These are phyloP conservation scores for Dipteronia dyeriana DNA, from an alignment of 345 rosid genomes.

Conservation along the genomic window DNA sequence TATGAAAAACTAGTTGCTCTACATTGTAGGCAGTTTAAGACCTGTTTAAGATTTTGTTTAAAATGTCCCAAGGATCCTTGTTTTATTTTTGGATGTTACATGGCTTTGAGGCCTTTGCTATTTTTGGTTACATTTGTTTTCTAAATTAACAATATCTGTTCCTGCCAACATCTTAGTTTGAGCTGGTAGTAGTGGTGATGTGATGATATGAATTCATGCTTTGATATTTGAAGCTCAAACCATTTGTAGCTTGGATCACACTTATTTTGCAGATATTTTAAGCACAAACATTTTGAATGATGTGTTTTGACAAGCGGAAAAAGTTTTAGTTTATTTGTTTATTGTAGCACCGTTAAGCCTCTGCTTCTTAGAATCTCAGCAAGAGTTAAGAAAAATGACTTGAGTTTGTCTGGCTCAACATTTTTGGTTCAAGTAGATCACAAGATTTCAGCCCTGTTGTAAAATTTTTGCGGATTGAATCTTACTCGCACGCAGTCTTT, in stretches of 20 bases:
- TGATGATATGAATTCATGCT: not conserved
- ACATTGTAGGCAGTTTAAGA: slow-evolving; percentile 19
- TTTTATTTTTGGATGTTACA: slow-evolving; percentile 7
- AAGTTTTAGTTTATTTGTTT: no score
- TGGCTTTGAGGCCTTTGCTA: slow-evolving; percentile 26
- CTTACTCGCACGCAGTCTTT: no score
- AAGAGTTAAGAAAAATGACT: no score
- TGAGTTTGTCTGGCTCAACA: no score
- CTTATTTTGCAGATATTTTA: not conserved
- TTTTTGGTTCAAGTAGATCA: no score
- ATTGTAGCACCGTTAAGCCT: no score
- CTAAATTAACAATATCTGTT: not conserved
- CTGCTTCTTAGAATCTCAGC: no score
- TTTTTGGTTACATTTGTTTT: slow-evolving; percentile 20
- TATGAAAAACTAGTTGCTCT: slow-evolving; percentile 4
- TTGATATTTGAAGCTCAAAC: not conserved
- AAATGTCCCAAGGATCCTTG: slow-evolving; percentile 22
- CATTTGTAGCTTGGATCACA: not conserved
- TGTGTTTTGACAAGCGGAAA: no score
- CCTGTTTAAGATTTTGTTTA: slow-evolving; percentile 27
- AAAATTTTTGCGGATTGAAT: no score
- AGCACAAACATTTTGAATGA: no score
- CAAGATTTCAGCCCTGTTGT: no score
- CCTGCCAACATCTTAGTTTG: not conserved
- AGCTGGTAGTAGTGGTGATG: not conserved